These are phyloP conservation scores for Nidularia pulvinata DNA, from an alignment of 768 basidiomycete genomes.

Conservation along the genomic window DNA sequence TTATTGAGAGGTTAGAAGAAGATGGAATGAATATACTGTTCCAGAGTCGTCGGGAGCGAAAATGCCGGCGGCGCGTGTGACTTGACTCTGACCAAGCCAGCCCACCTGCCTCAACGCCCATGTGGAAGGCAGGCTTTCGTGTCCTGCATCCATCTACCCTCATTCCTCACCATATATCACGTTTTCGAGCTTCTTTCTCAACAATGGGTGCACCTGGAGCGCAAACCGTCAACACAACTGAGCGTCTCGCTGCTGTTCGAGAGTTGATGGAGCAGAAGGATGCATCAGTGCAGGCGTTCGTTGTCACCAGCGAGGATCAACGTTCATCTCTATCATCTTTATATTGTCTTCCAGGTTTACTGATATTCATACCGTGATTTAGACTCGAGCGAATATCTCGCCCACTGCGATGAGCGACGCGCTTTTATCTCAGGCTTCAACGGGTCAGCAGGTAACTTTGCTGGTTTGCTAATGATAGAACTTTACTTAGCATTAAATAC, in stretches of 20 bases:
- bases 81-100: not conserved
- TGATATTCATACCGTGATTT: constrained; percentile 1
- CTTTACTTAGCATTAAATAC: not conserved
- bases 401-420: constrained; percentile 80
- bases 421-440: constrained; percentile 93
- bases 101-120: not conserved
- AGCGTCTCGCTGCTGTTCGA: constrained; percentile 62
- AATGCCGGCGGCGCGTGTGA: no score
- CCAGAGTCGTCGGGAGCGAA: no score
- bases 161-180: not conserved
- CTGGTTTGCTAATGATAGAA: not conserved
- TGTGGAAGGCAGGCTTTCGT: not conserved
- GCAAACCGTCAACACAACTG: constrained; percentile 59
- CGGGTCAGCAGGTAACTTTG: constrained; percentile 79
- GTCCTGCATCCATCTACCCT: not conserved
- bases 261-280: constrained; percentile 63
- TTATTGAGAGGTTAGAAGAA: no score
- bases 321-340: constrained; percentile 50
- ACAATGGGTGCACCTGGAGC: constrained; percentile 34
- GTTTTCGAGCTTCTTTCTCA: not conserved
- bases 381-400: constrained; percentile 92
- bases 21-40: no score
- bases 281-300: constrained; percentile 60
- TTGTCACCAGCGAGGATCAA: constrained; percentile 92
- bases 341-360: not conserved